phyloP scores from a whole-genome alignment of 768 basidiomycete genomes.

The Chalciporus pseudorubinellus region DNA sequence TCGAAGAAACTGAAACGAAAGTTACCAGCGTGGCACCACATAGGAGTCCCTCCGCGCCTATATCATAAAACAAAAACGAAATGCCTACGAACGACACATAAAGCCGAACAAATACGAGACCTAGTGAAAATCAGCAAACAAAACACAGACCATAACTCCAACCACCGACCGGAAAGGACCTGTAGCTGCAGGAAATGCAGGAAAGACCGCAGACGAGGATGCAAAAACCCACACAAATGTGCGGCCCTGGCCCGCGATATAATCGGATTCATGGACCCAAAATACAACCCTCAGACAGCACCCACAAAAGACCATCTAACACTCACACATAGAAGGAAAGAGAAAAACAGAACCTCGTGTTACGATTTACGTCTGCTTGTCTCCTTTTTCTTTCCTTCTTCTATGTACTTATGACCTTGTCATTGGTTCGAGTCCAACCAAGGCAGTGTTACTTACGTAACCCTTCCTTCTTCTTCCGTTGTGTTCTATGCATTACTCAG shows the following conservation, averaged over 20 bases:
- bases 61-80: background rate
- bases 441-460: too few relatives aligned
- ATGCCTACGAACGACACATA: background rate
- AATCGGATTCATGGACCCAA: background rate
- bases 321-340: background rate
- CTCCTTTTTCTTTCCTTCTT: too few relatives aligned
- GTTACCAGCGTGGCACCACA: slow-evolving; percentile 3
- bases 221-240: background rate
- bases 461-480: too few relatives aligned
- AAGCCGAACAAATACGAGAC: background rate
- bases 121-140: background rate
- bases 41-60: background rate
- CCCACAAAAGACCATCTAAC: background rate
- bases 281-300: background rate
- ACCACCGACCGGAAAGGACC: background rate
- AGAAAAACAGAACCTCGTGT: too few relatives aligned
- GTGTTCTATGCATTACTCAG: too few relatives aligned
- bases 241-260: background rate
- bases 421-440: too few relatives aligned
- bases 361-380: too few relatives aligned
- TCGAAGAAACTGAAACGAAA: background rate
- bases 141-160: background rate
- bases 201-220: background rate
- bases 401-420: too few relatives aligned
- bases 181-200: background rate